Evolutionary conservation across 305 asterid genomes (phyloP).

Genomic region (Fraxinus floribunda): DNA sequence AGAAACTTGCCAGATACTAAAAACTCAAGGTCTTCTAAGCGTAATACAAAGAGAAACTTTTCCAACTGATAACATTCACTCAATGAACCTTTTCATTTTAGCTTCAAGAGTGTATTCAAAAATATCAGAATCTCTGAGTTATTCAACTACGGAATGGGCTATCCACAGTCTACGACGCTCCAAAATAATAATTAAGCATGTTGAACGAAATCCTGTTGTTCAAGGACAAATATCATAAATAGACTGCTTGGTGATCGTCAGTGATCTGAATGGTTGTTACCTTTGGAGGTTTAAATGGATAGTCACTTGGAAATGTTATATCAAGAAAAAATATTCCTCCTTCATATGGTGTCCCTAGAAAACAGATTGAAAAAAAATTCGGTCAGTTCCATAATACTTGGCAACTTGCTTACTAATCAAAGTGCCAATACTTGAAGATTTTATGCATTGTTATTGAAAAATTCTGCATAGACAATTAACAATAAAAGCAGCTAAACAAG

Average conservation of each 20-base stretch:
- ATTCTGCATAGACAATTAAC: not conserved
- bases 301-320: constrained; percentile 77
- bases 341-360: constrained; percentile 85
- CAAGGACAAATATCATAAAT: not conserved
- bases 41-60: not conserved
- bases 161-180: not conserved
- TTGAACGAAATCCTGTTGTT: not conserved
- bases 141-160: not conserved
- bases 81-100: not conserved
- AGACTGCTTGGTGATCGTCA: not conserved
- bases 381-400: constrained; percentile 8
- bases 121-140: not conserved
- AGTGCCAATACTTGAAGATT: not conserved
- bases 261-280: constrained; percentile 37
- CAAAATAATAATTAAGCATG: not conserved
- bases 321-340: constrained; percentile 89
- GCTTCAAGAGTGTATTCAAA: not conserved
- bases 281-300: constrained; percentile 90
- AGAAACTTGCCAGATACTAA: not conserved
- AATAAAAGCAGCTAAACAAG: not conserved
- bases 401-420: not conserved
- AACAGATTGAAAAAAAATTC: constrained; percentile 7
- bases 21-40: not conserved
- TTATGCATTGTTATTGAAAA: not conserved
- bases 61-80: not conserved